phyloP scores from a whole-genome alignment of 176 grass and related monocot genomes.

The Guadua angustifolia region DNA sequence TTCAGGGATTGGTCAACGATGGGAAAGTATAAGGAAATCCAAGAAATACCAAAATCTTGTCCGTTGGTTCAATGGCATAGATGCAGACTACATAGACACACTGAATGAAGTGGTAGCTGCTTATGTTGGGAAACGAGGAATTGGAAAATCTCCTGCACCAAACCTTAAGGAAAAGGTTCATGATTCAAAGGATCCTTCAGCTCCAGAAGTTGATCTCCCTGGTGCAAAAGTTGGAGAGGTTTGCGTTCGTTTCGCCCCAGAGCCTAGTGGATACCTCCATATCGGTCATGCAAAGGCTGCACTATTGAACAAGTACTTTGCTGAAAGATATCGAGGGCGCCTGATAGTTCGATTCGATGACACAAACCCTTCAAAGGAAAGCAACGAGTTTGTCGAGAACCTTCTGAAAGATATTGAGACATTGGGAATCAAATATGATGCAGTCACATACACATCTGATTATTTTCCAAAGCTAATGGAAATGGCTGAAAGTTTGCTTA shows the following conservation, averaged over 20 bases:
- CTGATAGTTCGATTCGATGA: slow-evolving; percentile 86
- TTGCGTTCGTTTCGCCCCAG: slow-evolving; percentile 78
- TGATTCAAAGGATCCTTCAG: slow-evolving; percentile 46
- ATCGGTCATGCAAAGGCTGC: slow-evolving; percentile 92
- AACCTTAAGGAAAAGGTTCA: slow-evolving; percentile 53
- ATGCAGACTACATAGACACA: slow-evolving; percentile 38
- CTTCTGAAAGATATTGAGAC: slow-evolving; percentile 86
- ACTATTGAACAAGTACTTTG: slow-evolving; percentile 89
- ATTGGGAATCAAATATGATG: slow-evolving; percentile 72
- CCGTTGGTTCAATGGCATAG: slow-evolving; percentile 76
- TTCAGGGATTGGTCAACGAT: slow-evolving; percentile 73
- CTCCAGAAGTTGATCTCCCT: slow-evolving; percentile 72
- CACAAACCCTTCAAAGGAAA: slow-evolving; percentile 93
- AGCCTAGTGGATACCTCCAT: slow-evolving; percentile 85
- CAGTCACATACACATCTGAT: slow-evolving; percentile 85
- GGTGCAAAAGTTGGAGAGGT: slow-evolving; percentile 77
- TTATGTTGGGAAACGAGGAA: slow-evolving; percentile 76
- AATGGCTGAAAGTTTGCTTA: slow-evolving; percentile 75
- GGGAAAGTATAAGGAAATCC: slow-evolving; percentile 85
- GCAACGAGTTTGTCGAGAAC: slow-evolving; percentile 84
- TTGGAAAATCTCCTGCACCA: slow-evolving; percentile 76
- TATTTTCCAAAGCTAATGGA: slow-evolving; percentile 80
- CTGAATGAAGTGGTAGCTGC: slow-evolving; percentile 58
- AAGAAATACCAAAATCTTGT: slow-evolving; percentile 74
- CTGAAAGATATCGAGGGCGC: slow-evolving; percentile 65